Base-by-base conservation (phyloP, 345 rosid genomes). In the Pugionium dolabratum region DNA sequence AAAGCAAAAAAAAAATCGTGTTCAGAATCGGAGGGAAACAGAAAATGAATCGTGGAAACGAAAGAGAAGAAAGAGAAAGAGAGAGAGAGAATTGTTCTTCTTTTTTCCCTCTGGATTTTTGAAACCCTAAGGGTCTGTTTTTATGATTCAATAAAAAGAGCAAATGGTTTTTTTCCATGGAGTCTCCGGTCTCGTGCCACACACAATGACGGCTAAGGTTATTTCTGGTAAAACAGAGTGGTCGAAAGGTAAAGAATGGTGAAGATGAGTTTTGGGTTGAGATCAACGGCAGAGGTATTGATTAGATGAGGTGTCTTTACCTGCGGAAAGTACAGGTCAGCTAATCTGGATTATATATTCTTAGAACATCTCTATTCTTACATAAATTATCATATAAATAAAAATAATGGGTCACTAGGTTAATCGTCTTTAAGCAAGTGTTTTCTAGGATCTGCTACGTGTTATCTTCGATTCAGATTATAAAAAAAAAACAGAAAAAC, bases 321-420 rank as follows among this genome's bases (percentile, higher is more conserved):
- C 70, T 64, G 70, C 54, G 62, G 62, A 7, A 5, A 62, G 49
- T 70, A 64, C 70, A 71, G 45, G 75, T 71, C 75, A 71, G 70
- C 75, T 71, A 71, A 55, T 55, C 11, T 18, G 18, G 18, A 18
- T 18, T 18, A 36, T 7, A n/a, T 32, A 18, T 45, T 66, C 25
- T 46, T 29, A 59, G 28, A 10, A 18, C 18, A 18, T 18, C 0
- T 18, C 18, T 18, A 18, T 18, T 18, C 18, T 18, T 18, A 18
- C 18, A 18, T 18, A 18, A 18, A 18, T 18, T 18, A 18, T 18
- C 18, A 18, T 18, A 18, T 18, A 18, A 18, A 18, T 18, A 18
- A 18, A 0, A 18, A 18, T 18, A 18, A 18, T 18, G 18, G 18
- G 18, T 18, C 18, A 18, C 18, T 18, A 18, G 18, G 18, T 18